Conservation (phyloP, 768 basidiomycete species). For the Glaciozyma antarctica region DNA sequence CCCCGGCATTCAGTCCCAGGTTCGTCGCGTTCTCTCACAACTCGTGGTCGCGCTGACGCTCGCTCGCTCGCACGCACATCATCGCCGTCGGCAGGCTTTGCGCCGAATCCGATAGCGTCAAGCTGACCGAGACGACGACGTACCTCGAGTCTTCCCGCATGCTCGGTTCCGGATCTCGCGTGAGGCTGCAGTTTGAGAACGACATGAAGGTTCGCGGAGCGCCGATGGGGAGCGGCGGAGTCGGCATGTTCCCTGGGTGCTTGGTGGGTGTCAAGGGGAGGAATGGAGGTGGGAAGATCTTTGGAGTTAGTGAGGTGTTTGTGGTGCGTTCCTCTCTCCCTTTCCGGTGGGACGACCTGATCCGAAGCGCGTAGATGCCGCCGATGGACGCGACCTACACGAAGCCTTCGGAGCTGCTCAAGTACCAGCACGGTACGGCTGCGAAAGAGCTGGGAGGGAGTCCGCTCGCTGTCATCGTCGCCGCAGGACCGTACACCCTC, state of each 20-base stretch:
- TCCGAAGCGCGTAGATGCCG: conserved; percentile 51
- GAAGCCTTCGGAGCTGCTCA: conserved; percentile 41
- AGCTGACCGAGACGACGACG: conserved; percentile 57
- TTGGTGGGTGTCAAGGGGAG: conserved; percentile 75
- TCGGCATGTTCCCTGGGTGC: conserved; percentile 78
- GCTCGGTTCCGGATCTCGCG: conserved; percentile 52
- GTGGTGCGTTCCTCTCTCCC: conserved; percentile 49
- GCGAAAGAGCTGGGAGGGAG: conserved; percentile 45
- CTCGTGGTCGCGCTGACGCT: conserved; percentile 1
- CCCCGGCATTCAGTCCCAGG: conserved; percentile 43
- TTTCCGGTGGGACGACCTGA: background rate
- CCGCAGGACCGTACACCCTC: conserved; percentile 75
- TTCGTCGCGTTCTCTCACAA: background rate
- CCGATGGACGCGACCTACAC: conserved; percentile 45
- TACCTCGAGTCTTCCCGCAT: conserved; percentile 75
- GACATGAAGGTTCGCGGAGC: conserved; percentile 57
- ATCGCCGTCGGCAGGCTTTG: conserved; percentile 65
- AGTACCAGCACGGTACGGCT: conserved; percentile 39
- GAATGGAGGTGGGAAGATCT: conserved; percentile 84
- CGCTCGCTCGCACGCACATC: conserved; percentile 53
- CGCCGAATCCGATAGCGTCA: conserved; percentile 54
- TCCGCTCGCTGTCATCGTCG: conserved; percentile 59
- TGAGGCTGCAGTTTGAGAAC: conserved; percentile 62
- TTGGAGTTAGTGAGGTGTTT: conserved; percentile 70
- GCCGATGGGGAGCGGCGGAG: conserved; percentile 53